Base-by-base conservation (phyloP, 768 basidiomycete species). In the Botryobasidium botryosum region DNA sequence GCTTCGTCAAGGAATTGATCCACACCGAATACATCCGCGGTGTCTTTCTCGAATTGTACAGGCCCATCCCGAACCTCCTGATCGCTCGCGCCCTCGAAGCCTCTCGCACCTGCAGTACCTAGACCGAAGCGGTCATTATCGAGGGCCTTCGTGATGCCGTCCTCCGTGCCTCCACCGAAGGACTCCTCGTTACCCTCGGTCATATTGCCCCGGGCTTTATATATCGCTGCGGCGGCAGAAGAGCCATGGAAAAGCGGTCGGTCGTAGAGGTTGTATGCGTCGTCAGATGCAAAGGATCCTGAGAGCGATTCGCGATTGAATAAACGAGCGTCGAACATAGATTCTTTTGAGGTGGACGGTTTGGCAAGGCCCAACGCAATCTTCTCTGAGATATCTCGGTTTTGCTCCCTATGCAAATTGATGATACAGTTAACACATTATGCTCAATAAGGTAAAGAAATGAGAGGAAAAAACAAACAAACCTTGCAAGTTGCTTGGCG, bases 341-440 rank as follows among this genome's bases (percentile, higher is more conserved):
- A 80, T 63, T 99, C 94, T 61, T 99, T 99, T 29, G 88, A 87
- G 49, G 83, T 57, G 1, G 91, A 90, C 5, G 94, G 94, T 61
- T 97, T 99, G 26, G 94, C 94, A 39, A 99, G 75, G 31, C 94
- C 94, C 26, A 99, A 75, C 3, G 94, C 94, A 43, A 99, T 79
- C 69, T 99, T 97, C 64, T 99, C 94, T 2, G 94, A 99, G 38
- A 99, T 97, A 61, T 97, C 94, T 56, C 94, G 86, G 59, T 97
- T 92, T 64, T 94, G 90, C 53, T 96, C 87, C 44, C 67, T 66
- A 49, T 23, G 25, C 7, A 46, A 3, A 23, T 21, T 2, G 24
- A 39, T 6, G 33, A 21, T 38, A 35, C 27, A 17, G 32, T 35
- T 20, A 42, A 29, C 7, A n/a, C 26, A n/a, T n/a, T 48, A 40